These are phyloP conservation scores for Lecanicillium sp. DNA, from an alignment of 2,329 filamentous ascomycete species.

Conservation along the genomic window DNA sequence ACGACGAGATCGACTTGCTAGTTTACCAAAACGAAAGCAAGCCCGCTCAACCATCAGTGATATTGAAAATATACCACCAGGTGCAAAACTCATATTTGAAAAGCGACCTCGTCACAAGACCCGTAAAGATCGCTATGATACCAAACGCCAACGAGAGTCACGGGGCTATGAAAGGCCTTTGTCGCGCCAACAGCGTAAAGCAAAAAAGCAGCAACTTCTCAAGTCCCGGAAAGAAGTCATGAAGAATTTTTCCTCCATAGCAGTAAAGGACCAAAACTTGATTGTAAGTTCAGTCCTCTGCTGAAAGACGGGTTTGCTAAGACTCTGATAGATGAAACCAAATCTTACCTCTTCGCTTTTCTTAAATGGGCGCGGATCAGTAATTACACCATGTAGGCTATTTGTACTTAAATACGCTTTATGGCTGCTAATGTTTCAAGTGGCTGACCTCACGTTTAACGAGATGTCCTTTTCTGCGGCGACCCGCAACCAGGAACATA, in stretches of 20 bases:
- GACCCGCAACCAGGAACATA: not conserved
- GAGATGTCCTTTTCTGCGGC: constrained; percentile 37
- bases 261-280: constrained; percentile 33
- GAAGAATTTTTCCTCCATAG: constrained; percentile 45
- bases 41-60: no score
- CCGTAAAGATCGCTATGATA: constrained; percentile 46
- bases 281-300: constrained; percentile 23
- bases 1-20: no score
- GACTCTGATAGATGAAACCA: constrained; percentile 22
- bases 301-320: no score
- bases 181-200: constrained; percentile 4
- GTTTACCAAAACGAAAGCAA: no score
- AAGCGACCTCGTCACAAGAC: constrained; percentile 48
- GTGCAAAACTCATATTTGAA: constrained; percentile 26
- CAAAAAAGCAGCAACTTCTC: constrained; percentile 18
- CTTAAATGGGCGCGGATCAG: constrained; percentile 18
- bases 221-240: constrained; percentile 39
- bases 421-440: constrained; percentile 22
- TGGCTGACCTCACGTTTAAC: constrained; percentile 44
- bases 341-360: constrained; percentile 24
- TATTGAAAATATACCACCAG: no score
- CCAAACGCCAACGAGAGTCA: constrained; percentile 13
- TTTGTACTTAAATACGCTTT: not conserved
- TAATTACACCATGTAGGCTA: constrained; percentile 4
- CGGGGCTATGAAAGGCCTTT: not conserved